Percentiles rank a stretch among this genome's conserved stretches.
Conservation (phyloP, 2,329 filamentous ascomycete species). For the Microdochium trichocladiopsis region DNA sequence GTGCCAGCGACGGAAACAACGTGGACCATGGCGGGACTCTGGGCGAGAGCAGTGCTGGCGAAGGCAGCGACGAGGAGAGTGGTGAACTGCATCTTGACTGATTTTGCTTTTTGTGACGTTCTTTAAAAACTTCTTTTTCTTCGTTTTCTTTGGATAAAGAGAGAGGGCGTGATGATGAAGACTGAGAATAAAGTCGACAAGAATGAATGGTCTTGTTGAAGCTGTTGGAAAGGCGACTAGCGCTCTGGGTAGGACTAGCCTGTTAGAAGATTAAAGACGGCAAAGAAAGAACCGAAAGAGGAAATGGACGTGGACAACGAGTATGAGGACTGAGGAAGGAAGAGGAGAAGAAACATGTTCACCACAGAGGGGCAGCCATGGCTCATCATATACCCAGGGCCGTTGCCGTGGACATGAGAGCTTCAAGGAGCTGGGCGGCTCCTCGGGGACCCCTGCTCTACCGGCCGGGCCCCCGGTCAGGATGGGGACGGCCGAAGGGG, state of each 20-base stretch:
- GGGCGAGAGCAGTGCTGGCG: slow-evolving; percentile 23
- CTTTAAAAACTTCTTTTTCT: not conserved
- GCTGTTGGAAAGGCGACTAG: not conserved
- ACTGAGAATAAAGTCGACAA: not conserved
- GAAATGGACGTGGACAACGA: not conserved
- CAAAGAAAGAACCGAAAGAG: not conserved
- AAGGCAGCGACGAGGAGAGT: not conserved
- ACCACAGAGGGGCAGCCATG: not conserved
- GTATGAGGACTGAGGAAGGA: not conserved
- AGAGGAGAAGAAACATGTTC: not conserved
- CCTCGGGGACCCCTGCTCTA: not conserved
- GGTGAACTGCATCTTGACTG: not conserved
- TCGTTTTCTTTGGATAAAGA: not conserved
- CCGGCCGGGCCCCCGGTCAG: not conserved
- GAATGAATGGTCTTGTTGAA: not conserved
- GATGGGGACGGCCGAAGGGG: not conserved
- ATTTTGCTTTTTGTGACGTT: not conserved
- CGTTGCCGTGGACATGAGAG: not conserved
- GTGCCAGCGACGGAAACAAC: slow-evolving; percentile 57
- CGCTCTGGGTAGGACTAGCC: slow-evolving; percentile 1
- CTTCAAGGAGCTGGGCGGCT: not conserved
- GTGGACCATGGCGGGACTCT: slow-evolving; percentile 47
- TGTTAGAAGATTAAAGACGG: not conserved
- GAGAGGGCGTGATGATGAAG: not conserved
- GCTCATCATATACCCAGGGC: not conserved